Evolutionary conservation across 768 basidiomycete genomes (phyloP).

Genomic region (Xerocomellus chrysenteron): DNA sequence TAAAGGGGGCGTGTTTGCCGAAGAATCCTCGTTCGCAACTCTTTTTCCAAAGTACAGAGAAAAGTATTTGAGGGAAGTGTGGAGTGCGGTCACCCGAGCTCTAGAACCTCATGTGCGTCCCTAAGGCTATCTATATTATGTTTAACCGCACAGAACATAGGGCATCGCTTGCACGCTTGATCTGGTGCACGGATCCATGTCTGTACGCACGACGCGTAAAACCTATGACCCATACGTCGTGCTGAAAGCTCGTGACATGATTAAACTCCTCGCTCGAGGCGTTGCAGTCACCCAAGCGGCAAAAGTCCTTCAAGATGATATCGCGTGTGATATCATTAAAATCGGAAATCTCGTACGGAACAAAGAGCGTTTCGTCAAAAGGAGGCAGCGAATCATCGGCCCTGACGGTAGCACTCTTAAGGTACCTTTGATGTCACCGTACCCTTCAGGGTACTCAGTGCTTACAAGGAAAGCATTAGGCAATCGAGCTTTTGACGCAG

Average conservation of each 20-base stretch:
- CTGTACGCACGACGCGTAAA: constrained; percentile 94
- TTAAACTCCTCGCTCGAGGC: constrained; percentile 92
- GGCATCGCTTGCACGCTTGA: constrained; percentile 91
- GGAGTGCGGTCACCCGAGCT: constrained; percentile 86
- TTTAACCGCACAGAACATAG: constrained; percentile 38
- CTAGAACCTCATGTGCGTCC: constrained; percentile 71
- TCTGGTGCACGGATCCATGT: constrained; percentile 95
- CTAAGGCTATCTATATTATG: constrained; percentile 13
- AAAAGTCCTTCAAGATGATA: constrained; percentile 85
- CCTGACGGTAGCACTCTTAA: constrained; percentile 97
- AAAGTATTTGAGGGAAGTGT: constrained; percentile 92
- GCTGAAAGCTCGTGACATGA: constrained; percentile 92
- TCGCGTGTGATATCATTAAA: constrained; percentile 97
- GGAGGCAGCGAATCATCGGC: constrained; percentile 94
- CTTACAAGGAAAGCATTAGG: constrained; percentile 47
- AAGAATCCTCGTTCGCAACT: constrained; percentile 97
- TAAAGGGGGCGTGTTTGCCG: constrained; percentile 79
- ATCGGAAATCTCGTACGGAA: constrained; percentile 93
- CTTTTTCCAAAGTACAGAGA: constrained; percentile 98
- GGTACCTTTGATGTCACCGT: constrained; percentile 41
- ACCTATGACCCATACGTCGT: constrained; percentile 96
- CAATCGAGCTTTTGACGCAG: constrained; percentile 92
- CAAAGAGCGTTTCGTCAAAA: constrained; percentile 95
- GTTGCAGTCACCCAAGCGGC: constrained; percentile 83
- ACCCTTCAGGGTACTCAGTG: neutral